Percentiles rank a stretch among this genome's conserved stretches.
Conservation (phyloP, 805 yeast genomes). For the Starmerella lactis-condensi region DNA sequence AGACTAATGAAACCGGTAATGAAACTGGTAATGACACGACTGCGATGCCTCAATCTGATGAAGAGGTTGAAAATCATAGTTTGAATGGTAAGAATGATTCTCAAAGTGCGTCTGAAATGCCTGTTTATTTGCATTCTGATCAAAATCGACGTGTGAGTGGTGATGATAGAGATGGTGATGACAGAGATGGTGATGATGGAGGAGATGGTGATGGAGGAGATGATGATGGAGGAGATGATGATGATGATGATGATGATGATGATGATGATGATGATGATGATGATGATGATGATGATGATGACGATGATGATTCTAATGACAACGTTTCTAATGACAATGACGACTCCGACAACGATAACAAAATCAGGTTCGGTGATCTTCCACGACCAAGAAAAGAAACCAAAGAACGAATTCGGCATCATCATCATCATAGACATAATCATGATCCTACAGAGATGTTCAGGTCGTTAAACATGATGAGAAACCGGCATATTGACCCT, state of each 20-base stretch:
- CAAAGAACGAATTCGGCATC: too few relatives aligned
- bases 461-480: constrained; percentile 66
- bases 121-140: too few relatives aligned
- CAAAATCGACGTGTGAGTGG: too few relatives aligned
- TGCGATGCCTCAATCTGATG: too few relatives aligned
- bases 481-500: constrained; percentile 18
- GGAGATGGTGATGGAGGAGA: too few relatives aligned
- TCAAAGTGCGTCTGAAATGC: too few relatives aligned
- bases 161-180: too few relatives aligned
- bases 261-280: background rate
- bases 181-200: too few relatives aligned
- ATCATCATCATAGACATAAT: constrained; percentile 6
- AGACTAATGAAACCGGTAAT: too few relatives aligned
- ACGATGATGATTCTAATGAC: background rate
- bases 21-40: too few relatives aligned
- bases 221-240: background rate
- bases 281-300: background rate
- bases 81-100: too few relatives aligned
- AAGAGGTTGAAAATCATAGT: too few relatives aligned
- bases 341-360: constrained; percentile 5
- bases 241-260: background rate
- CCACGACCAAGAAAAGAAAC: constrained; percentile 27
- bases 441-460: constrained; percentile 64
- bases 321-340: background rate
- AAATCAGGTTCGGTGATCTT: constrained; percentile 38